Evolutionary conservation across 2,329 filamentous ascomycete genomes (phyloP), one percentile per base, ranked within the genome.

Genomic region (Thielaviopsis populi): DNA sequence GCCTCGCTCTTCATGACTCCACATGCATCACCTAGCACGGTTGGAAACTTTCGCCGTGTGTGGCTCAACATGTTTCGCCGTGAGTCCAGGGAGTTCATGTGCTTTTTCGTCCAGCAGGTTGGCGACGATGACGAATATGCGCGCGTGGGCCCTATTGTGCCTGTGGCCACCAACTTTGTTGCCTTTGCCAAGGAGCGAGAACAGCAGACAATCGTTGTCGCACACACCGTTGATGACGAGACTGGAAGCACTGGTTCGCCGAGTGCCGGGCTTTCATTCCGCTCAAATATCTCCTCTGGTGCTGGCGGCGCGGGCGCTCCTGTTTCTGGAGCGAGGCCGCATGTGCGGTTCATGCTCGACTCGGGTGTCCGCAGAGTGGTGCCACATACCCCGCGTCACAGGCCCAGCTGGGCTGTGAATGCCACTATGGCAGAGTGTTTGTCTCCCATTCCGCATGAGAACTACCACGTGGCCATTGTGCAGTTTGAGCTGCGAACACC

Each of bases 21-120:
- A 8, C 62, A 66, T 46, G 62, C 59, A 15, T 59, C 65, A 4
- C 65, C 62, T 7, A 59, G 59, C 24, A 27, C 43, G 6, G 40
- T 66, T 8, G 65, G 65, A 15, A 66, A 66, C 62, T 66, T 64
- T 33, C 58, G 65, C n/a, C 62, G 65, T 40, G 65, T 66, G n/a
- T 66, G 65, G 65, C 54, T 66, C n/a, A 64, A 64, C 40, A 33
- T 64, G 22, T 62, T 63, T 19, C 63, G 61, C 3, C 62, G 65
- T 3, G 59, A 53, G 10, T 60, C 65, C 24, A 63, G 61, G n/a
- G 50, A 66, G 60, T 66, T 66, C 22, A 64, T 66, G 62, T 62
- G 62, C 24, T 66, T 66, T 40, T 62, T 66, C 43, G 63, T 66
- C 13, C 65, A 66, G 42, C 65, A 66, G 24, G 63, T 66, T 27